Evolutionary conservation across 768 basidiomycete species (phyloP).

Genomic region (Mycena venus): DNA sequence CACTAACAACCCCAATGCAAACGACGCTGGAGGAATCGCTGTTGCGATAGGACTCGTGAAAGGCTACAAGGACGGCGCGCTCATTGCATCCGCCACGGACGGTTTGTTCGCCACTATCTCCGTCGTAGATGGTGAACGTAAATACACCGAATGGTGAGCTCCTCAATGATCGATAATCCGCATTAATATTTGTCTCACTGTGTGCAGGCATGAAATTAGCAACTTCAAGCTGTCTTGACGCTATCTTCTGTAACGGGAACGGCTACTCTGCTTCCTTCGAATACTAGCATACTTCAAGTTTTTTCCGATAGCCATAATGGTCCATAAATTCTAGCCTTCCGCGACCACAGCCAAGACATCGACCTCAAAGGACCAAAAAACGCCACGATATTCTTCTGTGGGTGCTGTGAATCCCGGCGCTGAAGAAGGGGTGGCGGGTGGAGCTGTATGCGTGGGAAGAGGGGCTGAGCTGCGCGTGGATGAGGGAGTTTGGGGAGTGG

Average conservation of each 20-base stretch:
- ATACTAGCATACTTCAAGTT: too few species aligned
- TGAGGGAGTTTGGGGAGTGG: constrained; percentile 73
- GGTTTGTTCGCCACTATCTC: background rate
- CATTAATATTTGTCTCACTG: too few species aligned
- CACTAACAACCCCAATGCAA: background rate
- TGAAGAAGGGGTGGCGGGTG: constrained; percentile 94
- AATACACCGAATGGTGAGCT: constrained; percentile 2
- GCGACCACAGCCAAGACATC: background rate
- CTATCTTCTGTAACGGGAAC: too few species aligned
- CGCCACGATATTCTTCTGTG: background rate
- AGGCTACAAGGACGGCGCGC: background rate
- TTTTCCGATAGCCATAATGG: background rate
- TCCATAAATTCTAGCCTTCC: background rate
- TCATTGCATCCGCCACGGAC: background rate
- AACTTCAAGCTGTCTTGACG: background rate
- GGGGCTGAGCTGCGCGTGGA: constrained; percentile 85
- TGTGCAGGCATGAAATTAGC: background rate
- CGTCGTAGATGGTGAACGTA: background rate
- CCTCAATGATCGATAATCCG: background rate
- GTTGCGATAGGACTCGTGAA: background rate
- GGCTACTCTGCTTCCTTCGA: too few species aligned
- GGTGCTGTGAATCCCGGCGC: constrained; percentile 58
- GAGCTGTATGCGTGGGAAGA: constrained; percentile 95
- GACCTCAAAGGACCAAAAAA: background rate
- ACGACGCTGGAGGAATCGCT: background rate